Evolutionary conservation across 2,329 filamentous ascomycete species (phyloP), one percentile per base, ranked within the genome.

Genomic region (Penicillium sp.): DNA sequence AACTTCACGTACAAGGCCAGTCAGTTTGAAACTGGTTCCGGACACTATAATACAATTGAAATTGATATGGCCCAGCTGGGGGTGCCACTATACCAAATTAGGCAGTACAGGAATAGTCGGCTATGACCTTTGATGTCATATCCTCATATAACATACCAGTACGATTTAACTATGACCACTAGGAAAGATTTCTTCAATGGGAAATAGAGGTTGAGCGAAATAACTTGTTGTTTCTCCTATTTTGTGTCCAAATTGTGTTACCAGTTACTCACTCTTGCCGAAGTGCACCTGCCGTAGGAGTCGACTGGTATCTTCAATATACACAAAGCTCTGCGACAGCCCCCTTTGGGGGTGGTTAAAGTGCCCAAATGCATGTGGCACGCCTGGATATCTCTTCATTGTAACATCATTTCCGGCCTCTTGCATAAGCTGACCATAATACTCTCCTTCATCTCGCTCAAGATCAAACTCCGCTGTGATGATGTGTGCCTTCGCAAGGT

Each of bases 401-500:
- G 64, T 63, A 7, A 69, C 67, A 16, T 42, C 14, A 26, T 67
- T 69, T 1, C 69, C 69, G 4, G 61, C 61, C 1, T 64, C 37
- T 11, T 33, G 25, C 8, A 72, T 43, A 17, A 69, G 38, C 0
- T 55, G 12, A 4, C 66, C 63, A 42, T 69, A 69, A 10, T 58
- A 53, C 30, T 72, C 67, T 4, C 70, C 70, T 47, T 74, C 69
- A 55, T 74, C 72, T n/a, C 73, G 61, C 48, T 71, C 59, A 6
- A 71, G 50, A 48, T 74, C 72, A 51, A 73, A 71, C 45, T 73
- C 71, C 2, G 72, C 72, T 1, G 71, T 73, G 35, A 74, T 53
- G 9, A 74, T 66, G 11, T 73, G 65, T 1, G 69, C 69, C 1
- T 60, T 65, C 0, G 70, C 66, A 10, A 74, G 46, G 7, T 60